Conservation (phyloP, 1,284 basidiomycete genomes). For the Fomitopsis betulina region DNA sequence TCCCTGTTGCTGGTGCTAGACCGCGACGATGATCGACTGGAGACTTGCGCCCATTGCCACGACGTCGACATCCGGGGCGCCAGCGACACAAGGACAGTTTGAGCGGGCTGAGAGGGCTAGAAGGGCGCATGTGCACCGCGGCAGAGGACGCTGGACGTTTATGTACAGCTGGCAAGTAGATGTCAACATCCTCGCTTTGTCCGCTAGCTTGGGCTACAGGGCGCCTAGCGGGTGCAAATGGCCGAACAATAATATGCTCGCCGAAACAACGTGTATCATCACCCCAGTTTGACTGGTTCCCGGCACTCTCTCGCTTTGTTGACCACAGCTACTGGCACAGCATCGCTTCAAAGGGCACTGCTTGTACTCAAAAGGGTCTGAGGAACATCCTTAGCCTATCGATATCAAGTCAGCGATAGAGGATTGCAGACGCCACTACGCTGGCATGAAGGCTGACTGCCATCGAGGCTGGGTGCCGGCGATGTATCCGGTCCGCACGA, state of each 20-base stretch:
- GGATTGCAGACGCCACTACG: too few species aligned
- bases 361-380: background rate
- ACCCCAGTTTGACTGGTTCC: background rate
- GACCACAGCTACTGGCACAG: background rate
- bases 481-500: background rate
- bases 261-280: background rate
- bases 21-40: constrained; percentile 6
- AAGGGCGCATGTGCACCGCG: background rate
- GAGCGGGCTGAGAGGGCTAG: background rate
- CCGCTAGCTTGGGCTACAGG: background rate
- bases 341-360: background rate
- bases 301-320: background rate
- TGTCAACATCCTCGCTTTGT: background rate
- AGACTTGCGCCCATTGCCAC: background rate
- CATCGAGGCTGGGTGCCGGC: background rate
- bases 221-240: background rate
- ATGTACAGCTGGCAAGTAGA: background rate
- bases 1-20: background rate
- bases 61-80: background rate
- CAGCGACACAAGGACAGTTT: background rate
- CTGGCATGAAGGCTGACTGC: too few species aligned
- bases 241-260: background rate
- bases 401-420: too few species aligned
- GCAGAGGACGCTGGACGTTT: background rate
- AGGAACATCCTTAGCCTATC: background rate